These are phyloP conservation scores for Teunomyces aglyptinius DNA, from an alignment of 805 yeast genomes.

Conservation along the genomic window DNA sequence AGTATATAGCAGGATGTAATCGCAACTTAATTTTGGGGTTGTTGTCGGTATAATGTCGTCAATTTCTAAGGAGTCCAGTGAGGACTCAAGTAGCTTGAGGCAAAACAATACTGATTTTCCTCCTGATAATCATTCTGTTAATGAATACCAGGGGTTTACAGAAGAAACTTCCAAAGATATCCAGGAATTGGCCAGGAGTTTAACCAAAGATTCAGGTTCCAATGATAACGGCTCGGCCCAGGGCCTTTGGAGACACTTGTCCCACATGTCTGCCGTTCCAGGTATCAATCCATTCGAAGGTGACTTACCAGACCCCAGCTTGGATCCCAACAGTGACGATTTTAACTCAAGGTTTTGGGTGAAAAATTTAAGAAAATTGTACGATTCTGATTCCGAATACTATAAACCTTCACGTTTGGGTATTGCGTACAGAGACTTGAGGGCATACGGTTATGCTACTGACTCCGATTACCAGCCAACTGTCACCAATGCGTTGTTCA, in stretches of 20 bases:
- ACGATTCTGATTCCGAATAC: constrained; percentile 56
- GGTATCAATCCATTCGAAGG: constrained; percentile 43
- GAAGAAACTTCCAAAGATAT: constrained; percentile 12
- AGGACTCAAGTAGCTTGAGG: neutral
- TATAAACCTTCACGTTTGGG: constrained; percentile 62
- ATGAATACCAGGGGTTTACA: constrained; percentile 13
- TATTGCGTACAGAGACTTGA: constrained; percentile 53
- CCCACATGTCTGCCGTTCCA: constrained; percentile 53
- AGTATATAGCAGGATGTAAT: neutral
- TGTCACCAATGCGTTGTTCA: constrained; percentile 41
- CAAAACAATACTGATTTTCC: neutral
- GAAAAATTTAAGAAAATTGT: constrained; percentile 56
- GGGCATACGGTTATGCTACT: constrained; percentile 64
- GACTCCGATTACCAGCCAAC: constrained; percentile 69
- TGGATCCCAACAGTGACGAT: constrained; percentile 59
- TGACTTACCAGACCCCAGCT: constrained; percentile 29
- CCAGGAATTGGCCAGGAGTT: constrained; percentile 21
- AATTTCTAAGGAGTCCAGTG: neutral
- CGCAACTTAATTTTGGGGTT: neutral
- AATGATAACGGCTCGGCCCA: constrained; percentile 12
- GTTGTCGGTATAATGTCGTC: neutral
- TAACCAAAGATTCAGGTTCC: constrained; percentile 9
- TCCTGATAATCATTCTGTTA: constrained; percentile 3
- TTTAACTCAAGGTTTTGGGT: constrained; percentile 68
- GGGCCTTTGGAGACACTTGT: constrained; percentile 36